Evolutionary conservation across 345 rosid species (phyloP), one percentile per base, ranked within the genome.

Genomic region (Arabidopsis suecica): DNA sequence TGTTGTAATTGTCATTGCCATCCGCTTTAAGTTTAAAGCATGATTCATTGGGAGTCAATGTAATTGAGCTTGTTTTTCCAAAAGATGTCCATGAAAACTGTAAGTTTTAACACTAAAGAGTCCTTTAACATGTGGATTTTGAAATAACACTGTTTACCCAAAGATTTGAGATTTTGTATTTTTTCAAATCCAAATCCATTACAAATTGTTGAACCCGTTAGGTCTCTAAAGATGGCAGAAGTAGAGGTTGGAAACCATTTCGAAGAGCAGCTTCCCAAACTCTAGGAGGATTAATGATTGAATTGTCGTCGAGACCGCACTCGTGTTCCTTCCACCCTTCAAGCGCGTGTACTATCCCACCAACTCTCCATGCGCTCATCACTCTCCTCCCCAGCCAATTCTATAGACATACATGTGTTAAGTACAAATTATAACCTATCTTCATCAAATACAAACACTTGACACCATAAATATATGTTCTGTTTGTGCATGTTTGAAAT

Each of bases 321-420:
- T 91, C 94, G 14, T 89, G 79, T 75, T 84, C 94, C 14, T 79
- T 56, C 89, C 87, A 86, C 38, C 79, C 86, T 78, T 91, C 92
- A 28, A 86, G 58, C 3, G 85, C 88, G 37, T 91, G 97, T 59
- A 89, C 81, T 41, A 91, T 85, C 30, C 89, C 89, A 4, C 86
- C 93, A 18, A 78, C 49, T 6, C 88, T 78, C 87, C 97, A 87
- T 10, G 94, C 89, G 47, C 91, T 91, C 88, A 91, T 87, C 85
- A 82, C 92, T 59, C 92, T 86, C 77, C 94, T 85, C 36, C 88
- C 89, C 68, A 89, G 37, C 94, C 93, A 91, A 65, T 87, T 89
- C 91, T 91, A 13, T 5, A 61, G 1, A 61, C 50, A 44, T 2
- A 48, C 12, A 13, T 7, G 22, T 37, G 23, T 49, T 40, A 70